Percentiles rank a stretch among this genome's conserved stretches.
phyloP scores from a whole-genome alignment of 305 asterid genomes.

The Fraxinus greggii region DNA sequence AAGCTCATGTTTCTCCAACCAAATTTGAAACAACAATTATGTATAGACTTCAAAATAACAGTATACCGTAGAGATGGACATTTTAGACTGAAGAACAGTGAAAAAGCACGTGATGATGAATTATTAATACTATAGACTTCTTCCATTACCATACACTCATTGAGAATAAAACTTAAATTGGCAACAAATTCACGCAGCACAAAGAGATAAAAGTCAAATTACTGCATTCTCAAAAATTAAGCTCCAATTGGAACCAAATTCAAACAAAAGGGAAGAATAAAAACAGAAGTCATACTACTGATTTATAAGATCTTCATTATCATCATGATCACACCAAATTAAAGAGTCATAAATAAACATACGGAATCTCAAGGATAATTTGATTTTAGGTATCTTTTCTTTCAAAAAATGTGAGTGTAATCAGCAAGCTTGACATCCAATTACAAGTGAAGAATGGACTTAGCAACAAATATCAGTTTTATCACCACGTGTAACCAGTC shows the following conservation, averaged over 20 bases:
- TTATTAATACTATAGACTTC: background rate
- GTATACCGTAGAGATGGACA: background rate
- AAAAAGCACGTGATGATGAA: background rate
- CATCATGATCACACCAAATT: background rate
- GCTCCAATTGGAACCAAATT: background rate
- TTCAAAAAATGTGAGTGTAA: background rate
- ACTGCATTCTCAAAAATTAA: background rate
- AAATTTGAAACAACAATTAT: background rate
- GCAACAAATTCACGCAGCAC: background rate
- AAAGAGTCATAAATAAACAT: background rate
- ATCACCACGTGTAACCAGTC: conserved; percentile 1
- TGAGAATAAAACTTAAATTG: background rate
- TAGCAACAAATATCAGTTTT: background rate
- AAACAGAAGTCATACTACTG: background rate
- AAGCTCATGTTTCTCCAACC: background rate
- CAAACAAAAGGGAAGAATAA: background rate
- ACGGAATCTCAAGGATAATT: background rate
- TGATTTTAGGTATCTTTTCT: background rate
- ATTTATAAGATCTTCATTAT: background rate
- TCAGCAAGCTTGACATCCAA: conserved; percentile 1
- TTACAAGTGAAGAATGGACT: background rate
- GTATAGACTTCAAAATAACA: background rate
- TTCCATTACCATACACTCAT: background rate
- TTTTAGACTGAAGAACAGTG: background rate
- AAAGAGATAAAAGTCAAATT: background rate